A percentile compares a stretch with the other conserved stretches of the same genome.
Conservation (phyloP, 2,329 filamentous ascomycete species). For the Aspergillus felis region DNA sequence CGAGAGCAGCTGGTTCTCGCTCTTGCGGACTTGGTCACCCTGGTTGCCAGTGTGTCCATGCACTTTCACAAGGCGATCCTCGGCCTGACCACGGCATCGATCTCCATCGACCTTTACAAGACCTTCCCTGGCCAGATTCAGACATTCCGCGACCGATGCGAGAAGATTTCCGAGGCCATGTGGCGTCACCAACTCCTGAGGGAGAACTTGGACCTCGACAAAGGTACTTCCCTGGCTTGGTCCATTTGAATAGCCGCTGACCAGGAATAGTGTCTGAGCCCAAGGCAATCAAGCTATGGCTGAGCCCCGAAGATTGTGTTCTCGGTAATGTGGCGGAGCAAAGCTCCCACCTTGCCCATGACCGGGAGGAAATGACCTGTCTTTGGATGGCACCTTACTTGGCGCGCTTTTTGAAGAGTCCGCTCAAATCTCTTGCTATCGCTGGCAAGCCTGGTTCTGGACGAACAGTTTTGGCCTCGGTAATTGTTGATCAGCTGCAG, state of each 20-base stretch:
- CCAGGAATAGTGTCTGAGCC: conserved; percentile 24
- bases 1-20: conserved; percentile 44
- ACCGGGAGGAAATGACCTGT: conserved; percentile 51
- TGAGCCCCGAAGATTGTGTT: conserved; percentile 46
- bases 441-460: conserved; percentile 39
- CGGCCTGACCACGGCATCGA: conserved; percentile 18
- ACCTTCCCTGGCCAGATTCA: conserved; percentile 36
- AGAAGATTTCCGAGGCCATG: conserved; percentile 36
- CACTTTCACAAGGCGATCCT: conserved; percentile 34
- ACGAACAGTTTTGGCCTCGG: conserved; percentile 37
- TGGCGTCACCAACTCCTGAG: conserved; percentile 37
- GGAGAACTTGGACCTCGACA: conserved; percentile 29
- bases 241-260: not conserved
- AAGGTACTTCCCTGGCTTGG: conserved; percentile 16
- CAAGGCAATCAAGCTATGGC: conserved; percentile 32
- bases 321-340: conserved; percentile 43
- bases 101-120: conserved; percentile 37
- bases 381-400: conserved; percentile 51
- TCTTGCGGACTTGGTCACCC: conserved; percentile 33
- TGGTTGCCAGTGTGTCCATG: conserved; percentile 30
- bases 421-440: conserved; percentile 43
- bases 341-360: conserved; percentile 38
- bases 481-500: conserved; percentile 39
- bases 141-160: conserved; percentile 33
- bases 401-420: conserved; percentile 46